Conservation (phyloP, 2,329 filamentous ascomycete species). For the Colletotrichum karsti region DNA sequence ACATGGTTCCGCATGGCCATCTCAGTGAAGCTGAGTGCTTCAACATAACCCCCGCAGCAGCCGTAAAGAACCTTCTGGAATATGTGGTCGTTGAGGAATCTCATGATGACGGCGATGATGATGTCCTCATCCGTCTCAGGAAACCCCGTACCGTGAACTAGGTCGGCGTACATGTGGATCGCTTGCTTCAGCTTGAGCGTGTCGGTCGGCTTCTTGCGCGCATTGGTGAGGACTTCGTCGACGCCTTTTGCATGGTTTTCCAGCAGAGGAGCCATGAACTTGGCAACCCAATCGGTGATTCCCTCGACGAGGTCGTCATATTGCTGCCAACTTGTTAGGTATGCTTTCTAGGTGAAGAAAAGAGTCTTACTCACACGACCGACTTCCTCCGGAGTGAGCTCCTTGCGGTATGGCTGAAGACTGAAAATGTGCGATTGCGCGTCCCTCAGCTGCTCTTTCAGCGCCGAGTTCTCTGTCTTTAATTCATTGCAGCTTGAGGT, state of each 20-base stretch:
- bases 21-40: constrained; percentile 43
- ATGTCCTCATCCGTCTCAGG: constrained; percentile 49
- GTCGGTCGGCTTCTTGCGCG: constrained; percentile 35
- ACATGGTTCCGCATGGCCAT: constrained; percentile 42
- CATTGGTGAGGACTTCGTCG: constrained; percentile 31
- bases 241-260: constrained; percentile 36
- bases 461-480: constrained; percentile 35
- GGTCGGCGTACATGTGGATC: constrained; percentile 40
- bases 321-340: constrained; percentile 37
- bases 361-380: constrained; percentile 37
- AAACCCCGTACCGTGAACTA: constrained; percentile 40
- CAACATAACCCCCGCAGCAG: constrained; percentile 31
- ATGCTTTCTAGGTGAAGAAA: background rate
- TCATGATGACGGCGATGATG: constrained; percentile 42
- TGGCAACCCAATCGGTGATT: constrained; percentile 45
- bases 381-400: constrained; percentile 46
- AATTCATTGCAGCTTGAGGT: constrained; percentile 32
- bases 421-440: constrained; percentile 50
- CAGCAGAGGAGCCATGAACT: constrained; percentile 41
- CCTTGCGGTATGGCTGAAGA: constrained; percentile 48
- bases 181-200: constrained; percentile 35
- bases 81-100: constrained; percentile 44
- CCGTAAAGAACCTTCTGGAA: constrained; percentile 44
- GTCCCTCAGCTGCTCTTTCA: constrained; percentile 43
- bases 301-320: constrained; percentile 44